Base-by-base conservation (phyloP, 768 basidiomycete genomes). In the Floccularia luteovirens region DNA sequence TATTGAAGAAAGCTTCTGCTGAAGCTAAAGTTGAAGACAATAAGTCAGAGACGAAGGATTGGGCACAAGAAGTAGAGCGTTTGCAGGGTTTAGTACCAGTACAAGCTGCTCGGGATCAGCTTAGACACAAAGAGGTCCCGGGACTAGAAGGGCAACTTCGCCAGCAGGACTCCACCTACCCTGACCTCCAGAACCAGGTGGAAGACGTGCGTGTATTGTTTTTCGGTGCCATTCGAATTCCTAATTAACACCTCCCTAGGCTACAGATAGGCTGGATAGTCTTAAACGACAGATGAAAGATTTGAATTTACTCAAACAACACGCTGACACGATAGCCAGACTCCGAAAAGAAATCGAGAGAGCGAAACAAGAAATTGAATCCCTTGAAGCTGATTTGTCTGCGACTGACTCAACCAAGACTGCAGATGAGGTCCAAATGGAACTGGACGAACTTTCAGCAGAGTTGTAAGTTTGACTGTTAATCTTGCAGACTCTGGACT, bases 341-440 rank as follows among this genome's bases (percentile, higher is more conserved):
- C 64, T 81, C 14, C 74, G 74, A 39, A 67, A 62, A 49, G 80
- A 89, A 47, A 58, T 79, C 24, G 67, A 75, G 39, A 66, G 66
- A 11, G 69, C 90, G 13, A 67, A 70, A 38, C 62, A 70, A 30
- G 88, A 91, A 27, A 74, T 84, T 32, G 45, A 56, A 6, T 62
- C 67, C 34, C 63, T 91, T 32, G 89, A 96, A 58, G 62, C 63
- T 34, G 77, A 85, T 34, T 70, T 99, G 12, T 62, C 71, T 14
- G 61, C 72, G 5, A 79, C 79, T 2, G 93, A 92, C 2, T 84
- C 82, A 24, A 73, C 76, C 11, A 88, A 79, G 59, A 91, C 92
- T 1, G 74, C 77, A 1, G 87, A 90, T 33, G 91, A 93, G 34
- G 82, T 97, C 12, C 86, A 97, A 56, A 61, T 50, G 19, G 82